Base-by-base conservation (phyloP, 2,329 filamentous ascomycete species). In the Pseudogymnoascus sp. region DNA sequence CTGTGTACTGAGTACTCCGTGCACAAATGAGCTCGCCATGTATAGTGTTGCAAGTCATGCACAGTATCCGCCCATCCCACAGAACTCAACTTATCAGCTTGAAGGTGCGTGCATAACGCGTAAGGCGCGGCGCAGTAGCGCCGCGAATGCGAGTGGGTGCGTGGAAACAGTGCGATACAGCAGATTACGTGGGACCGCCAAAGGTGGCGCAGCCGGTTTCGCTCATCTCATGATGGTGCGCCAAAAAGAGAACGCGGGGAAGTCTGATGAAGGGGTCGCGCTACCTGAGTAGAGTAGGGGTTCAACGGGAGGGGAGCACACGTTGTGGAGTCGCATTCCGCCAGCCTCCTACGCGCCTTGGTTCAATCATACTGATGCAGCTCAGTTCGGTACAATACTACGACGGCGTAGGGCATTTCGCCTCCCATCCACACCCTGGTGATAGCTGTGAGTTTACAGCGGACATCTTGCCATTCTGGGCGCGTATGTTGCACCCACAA, bases 141-240 rank as follows among this genome's bases (percentile, higher is more conserved):
- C 45, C 8, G 27, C 25, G 27, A 52, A 27, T 31, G 45, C 27
- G n/a, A 31, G 45, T 52, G 8, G 45, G 27, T 52, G 45, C 45
- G 48, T n/a, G 25, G 48, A 55, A 55, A 27, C 18, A 55, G 48
- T 55, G 48, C 48, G 29, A 55, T 55, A 33, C 29, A 33, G 48
- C 48, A 55, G 48, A 33, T 55, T 55, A 55, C 48, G 27, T 55
- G 48, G 48, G 29, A 52, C 27, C 29, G 48, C 48, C 48, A 33
- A 55, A 55, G 48, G 48, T 55, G 48, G 48, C 48, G 48, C 48
- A 55, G 48, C 48, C 48, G 29, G 48, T 55, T 33, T 55, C 48
- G 48, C 48, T 55, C 48, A 55, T 55, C 48, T 55, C 48, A 55
- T 29, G 45, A 52, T 18, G 31, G 45, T 52, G 48, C n/a, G 27